Percentiles rank a stretch among this genome's conserved stretches.
Evolutionary conservation across 208 protist genomes (phyloP).

Genomic region (Naegleria gruberi): DNA sequence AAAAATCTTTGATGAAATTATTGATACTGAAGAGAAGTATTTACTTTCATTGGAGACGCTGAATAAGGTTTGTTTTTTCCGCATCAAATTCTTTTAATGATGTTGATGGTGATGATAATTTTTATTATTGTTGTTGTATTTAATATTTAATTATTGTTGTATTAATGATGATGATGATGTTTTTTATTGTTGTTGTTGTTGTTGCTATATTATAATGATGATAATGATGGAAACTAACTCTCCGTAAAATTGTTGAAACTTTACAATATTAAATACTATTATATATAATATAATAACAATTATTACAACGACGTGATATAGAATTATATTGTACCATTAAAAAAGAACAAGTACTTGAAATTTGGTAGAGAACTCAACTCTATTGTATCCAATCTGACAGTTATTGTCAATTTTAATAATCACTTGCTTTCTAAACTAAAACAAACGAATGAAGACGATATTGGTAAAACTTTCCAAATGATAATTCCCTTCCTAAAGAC

Average conservation of each 20-base stretch:
- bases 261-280: too few relatives aligned
- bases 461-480: slow-evolving; percentile 8
- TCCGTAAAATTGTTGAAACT: too few relatives aligned
- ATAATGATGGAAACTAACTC: too few relatives aligned
- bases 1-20: slow-evolving; percentile 17
- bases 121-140: too few relatives aligned
- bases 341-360: slow-evolving; percentile 4
- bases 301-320: background rate
- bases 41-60: background rate
- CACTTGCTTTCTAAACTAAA: background rate
- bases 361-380: background rate
- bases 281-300: too few relatives aligned
- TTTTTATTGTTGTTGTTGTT: background rate
- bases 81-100: too few relatives aligned
- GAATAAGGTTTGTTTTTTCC: slow-evolving; percentile 1
- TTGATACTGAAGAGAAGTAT: slow-evolving; percentile 6
- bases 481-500: background rate
- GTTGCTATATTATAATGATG: too few relatives aligned
- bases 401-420: slow-evolving; percentile 12
- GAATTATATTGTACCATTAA: background rate
- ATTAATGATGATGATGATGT: too few relatives aligned
- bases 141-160: too few relatives aligned
- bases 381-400: background rate
- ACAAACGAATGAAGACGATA: background rate
- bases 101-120: too few relatives aligned